Evolutionary conservation across 2,329 filamentous ascomycete genomes (phyloP).

Genomic region (Neofusicoccum cordaticola): DNA sequence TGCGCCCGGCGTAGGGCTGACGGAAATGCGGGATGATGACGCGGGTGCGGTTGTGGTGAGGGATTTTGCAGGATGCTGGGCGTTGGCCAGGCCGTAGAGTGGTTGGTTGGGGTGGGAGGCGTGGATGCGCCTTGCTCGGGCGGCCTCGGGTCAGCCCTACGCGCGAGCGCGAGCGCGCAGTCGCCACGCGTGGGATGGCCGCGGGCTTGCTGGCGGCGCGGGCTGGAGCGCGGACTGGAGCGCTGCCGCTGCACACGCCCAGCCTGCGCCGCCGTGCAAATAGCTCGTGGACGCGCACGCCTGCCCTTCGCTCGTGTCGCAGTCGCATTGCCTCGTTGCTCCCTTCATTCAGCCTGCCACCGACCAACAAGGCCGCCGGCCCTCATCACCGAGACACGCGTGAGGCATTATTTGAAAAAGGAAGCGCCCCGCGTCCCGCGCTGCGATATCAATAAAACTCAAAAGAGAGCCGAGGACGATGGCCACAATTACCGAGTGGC

Average conservation of each 20-base stretch:
- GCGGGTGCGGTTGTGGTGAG: neutral
- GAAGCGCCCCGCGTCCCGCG: neutral
- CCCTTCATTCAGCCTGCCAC: neutral
- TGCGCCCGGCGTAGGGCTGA: neutral
- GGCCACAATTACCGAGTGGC: neutral
- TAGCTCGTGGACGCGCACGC: neutral
- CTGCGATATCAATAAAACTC: neutral
- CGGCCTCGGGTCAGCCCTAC: slow-evolving; percentile 11
- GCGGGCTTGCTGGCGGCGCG: no score
- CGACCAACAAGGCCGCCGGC: neutral
- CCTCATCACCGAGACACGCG: neutral
- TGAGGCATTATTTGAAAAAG: slow-evolving; percentile 9
- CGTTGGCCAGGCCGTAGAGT: neutral
- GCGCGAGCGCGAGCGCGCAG: neutral
- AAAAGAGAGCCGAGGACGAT: neutral
- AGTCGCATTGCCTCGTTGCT: neutral
- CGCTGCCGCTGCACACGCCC: neutral
- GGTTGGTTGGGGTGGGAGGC: neutral
- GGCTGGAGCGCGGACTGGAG: no score
- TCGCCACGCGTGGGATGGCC: slow-evolving; percentile 3
- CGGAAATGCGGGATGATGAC: slow-evolving; percentile 7
- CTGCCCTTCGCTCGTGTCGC: neutral
- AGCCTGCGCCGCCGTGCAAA: neutral
- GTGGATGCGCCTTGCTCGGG: neutral
- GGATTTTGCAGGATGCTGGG: neutral